Base-by-base conservation (phyloP, 352 stramenopile species). In the Phytophthora podocarpi region DNA sequence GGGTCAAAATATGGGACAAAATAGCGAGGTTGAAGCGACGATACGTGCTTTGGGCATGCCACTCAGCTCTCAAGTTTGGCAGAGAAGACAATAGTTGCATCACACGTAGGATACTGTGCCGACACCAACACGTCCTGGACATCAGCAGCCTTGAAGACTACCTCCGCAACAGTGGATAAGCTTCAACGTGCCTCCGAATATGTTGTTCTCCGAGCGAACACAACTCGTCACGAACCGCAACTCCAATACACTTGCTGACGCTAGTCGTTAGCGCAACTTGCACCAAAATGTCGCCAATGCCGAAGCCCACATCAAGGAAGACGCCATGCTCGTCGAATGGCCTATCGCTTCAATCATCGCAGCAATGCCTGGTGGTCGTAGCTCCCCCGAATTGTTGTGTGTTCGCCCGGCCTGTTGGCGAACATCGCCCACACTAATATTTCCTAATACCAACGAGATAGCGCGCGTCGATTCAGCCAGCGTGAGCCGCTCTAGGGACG, bases 21-120 rank as follows among this genome's bases (percentile, higher is more conserved):
- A 36, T 2, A 12, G 12, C 4, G 31, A 36, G 6, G 31, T 36
- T 36, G 9, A n/a, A n/a, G n/a, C 24, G 28, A 63, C 9, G 15
- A 37, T 4, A 7, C 54, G 42, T 23, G 54, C 26, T 15, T 30
- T 45, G 13, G 15, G 26, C 23, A 63, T 48, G 21, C 11, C 13
- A 8, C 54, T 53, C 3, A 54, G 34, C n/a, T 54, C 54, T 10
- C 15, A 4, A 52, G 24, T 11, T 55, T 63, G 4, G 32, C 54
- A 16, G 9, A 12, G 8, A 54, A 63, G 6, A 63, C 20, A 30
- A 63, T n/a, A 8, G 54, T 55, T 8, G 23, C 54, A 21, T 63
- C 30, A 4, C 15, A 31, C 9, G 28, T 48, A 4, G 42, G 23
- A 13, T 32, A 1, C 5, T 35, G 30, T 7, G 9, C 10, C 0